A percentile compares a stretch with the other conserved stretches of the same genome.
Evolutionary conservation across 768 basidiomycete genomes (phyloP).

Genomic region (Calocera cornea): DNA sequence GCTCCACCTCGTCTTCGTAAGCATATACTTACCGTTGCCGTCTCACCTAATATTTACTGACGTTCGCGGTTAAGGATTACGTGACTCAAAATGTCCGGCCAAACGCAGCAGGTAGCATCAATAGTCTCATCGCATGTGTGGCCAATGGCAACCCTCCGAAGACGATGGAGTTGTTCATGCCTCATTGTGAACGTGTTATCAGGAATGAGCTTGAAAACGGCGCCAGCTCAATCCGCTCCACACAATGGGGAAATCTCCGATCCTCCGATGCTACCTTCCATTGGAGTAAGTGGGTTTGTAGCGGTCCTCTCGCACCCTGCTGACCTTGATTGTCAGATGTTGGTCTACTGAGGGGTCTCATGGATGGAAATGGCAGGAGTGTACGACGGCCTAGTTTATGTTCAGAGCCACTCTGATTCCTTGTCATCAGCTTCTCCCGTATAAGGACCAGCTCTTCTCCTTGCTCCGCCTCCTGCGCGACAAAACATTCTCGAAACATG

Average conservation of each 20-base stretch:
- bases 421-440: constrained; percentile 43
- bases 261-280: constrained; percentile 77
- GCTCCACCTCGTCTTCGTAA: constrained; percentile 23
- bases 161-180: constrained; percentile 26
- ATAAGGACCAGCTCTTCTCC: constrained; percentile 46
- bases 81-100: constrained; percentile 25
- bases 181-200: constrained; percentile 24
- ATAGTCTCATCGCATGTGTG: constrained; percentile 27
- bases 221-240: constrained; percentile 33
- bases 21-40: not conserved
- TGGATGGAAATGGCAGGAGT: constrained; percentile 20
- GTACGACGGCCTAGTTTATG: not conserved
- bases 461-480: constrained; percentile 51
- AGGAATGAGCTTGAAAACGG: constrained; percentile 32
- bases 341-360: constrained; percentile 62
- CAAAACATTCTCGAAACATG: constrained; percentile 64
- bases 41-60: too few relatives aligned
- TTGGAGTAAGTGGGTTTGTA: constrained; percentile 46
- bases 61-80: constrained; percentile 17
- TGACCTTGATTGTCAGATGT: constrained; percentile 36
- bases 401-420: constrained; percentile 4
- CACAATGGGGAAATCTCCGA: not conserved
- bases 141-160: constrained; percentile 24
- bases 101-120: constrained; percentile 28
- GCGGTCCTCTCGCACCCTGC: not conserved